Evolutionary conservation across 371 early-diverging fungal species (phyloP).

Genomic region (Edhazardia aedis): DNA sequence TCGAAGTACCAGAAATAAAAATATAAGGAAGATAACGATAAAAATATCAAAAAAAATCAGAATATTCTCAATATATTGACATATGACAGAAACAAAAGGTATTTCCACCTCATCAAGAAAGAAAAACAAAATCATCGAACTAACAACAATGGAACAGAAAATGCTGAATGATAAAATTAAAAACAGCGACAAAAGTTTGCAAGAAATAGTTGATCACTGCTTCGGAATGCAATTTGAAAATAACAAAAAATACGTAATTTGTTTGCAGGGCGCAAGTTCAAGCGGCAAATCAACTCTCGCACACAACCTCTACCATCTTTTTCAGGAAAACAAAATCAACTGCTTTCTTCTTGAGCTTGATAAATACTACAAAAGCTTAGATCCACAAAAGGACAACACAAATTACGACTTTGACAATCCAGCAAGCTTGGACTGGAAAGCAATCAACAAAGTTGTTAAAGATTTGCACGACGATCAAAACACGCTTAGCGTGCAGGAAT

Average conservation of each 20-base stretch:
- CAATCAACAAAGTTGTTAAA: slow-evolving; percentile 6
- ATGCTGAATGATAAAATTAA: too few relatives aligned
- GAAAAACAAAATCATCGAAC: too few relatives aligned
- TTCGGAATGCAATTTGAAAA: too few relatives aligned
- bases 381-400: neutral
- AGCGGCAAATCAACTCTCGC: slow-evolving; percentile 18
- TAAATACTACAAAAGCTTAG: slow-evolving; percentile 6
- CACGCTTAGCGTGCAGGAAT: neutral
- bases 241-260: slow-evolving; percentile 10
- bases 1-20: too few relatives aligned
- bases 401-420: slow-evolving; percentile 36
- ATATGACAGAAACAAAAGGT: too few relatives aligned
- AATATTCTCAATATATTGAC: too few relatives aligned
- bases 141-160: too few relatives aligned
- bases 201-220: too few relatives aligned
- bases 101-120: too few relatives aligned
- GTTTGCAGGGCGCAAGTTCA: slow-evolving; percentile 12
- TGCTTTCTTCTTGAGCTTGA: slow-evolving; percentile 4
- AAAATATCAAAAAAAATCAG: too few relatives aligned
- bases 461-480: slow-evolving; percentile 5
- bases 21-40: too few relatives aligned
- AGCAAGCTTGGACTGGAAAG: slow-evolving; percentile 19
- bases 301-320: slow-evolving; percentile 1
- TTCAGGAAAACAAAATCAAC: neutral
- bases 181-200: too few relatives aligned